Percentiles rank a stretch among this genome's conserved stretches.
Conservation (phyloP, 306 rosid genomes). For the Lagenaria siceraria region DNA sequence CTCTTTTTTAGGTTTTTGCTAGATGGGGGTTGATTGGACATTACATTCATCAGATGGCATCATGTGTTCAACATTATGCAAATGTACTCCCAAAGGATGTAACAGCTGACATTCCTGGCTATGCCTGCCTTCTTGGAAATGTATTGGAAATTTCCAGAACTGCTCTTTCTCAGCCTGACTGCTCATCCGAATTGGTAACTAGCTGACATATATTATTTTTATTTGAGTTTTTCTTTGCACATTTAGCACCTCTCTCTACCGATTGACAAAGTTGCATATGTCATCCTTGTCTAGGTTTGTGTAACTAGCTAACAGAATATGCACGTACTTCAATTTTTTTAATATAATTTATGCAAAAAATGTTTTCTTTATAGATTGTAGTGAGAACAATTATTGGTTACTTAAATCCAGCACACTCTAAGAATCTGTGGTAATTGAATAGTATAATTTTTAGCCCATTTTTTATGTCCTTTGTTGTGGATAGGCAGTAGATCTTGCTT, state of each 20-base stretch:
- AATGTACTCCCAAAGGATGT: conserved; percentile 59
- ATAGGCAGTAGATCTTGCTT: conserved; percentile 84
- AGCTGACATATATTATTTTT: conserved; percentile 6
- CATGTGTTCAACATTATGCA: conserved; percentile 48
- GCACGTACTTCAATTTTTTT: background rate
- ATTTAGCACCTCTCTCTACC: background rate
- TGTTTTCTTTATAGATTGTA: background rate
- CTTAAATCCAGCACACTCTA: background rate
- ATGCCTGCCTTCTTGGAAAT: conserved; percentile 96
- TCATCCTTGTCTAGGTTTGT: background rate
- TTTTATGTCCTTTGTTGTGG: conserved; percentile 5
- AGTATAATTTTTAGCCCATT: conserved; percentile 7
- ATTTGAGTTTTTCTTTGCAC: background rate
- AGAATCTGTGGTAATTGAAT: background rate
- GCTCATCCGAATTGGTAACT: conserved; percentile 78
- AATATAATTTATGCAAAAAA: background rate
- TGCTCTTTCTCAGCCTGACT: conserved; percentile 65
- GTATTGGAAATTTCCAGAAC: conserved; percentile 65
- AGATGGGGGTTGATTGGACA: conserved; percentile 39
- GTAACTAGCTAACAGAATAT: background rate
- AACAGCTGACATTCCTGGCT: conserved; percentile 64
- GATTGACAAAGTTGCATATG: background rate
- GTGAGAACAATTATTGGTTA: background rate
- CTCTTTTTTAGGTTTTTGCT: conserved; percentile 46
- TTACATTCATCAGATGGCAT: conserved; percentile 74